These are phyloP conservation scores for Mollisiaceae sp. DNA, from an alignment of 2,329 filamentous ascomycete genomes.

Conservation along the genomic window DNA sequence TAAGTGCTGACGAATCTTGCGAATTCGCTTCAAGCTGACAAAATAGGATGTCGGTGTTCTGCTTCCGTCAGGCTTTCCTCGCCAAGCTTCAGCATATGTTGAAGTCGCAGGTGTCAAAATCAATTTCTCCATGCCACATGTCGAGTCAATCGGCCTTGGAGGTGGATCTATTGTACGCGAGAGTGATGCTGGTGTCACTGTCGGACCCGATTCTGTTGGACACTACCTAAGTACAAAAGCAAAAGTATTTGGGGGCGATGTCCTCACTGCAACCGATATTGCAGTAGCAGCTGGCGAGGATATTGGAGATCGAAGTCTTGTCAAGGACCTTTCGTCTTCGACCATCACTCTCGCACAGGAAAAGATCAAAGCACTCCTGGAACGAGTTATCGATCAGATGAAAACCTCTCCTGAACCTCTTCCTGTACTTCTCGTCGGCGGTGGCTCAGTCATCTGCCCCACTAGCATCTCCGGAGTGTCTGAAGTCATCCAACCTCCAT, in stretches of 20 bases:
- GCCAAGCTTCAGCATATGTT: slow-evolving; percentile 61
- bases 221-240: slow-evolving; percentile 54
- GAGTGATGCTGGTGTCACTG: slow-evolving; percentile 36
- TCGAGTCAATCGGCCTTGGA: slow-evolving; percentile 60
- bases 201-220: slow-evolving; percentile 62
- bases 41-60: slow-evolving; percentile 55
- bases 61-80: slow-evolving; percentile 61
- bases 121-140: slow-evolving; percentile 61
- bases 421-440: slow-evolving; percentile 61
- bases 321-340: slow-evolving; percentile 30
- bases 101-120: slow-evolving; percentile 61
- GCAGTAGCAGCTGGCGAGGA: slow-evolving; percentile 42
- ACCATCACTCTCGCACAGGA: slow-evolving; percentile 31
- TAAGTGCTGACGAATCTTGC: slow-evolving; percentile 3
- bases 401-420: slow-evolving; percentile 58
- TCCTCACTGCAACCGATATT: slow-evolving; percentile 59
- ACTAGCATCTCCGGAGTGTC: slow-evolving; percentile 52
- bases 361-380: slow-evolving; percentile 50
- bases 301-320: slow-evolving; percentile 25
- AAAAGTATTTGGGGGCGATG: slow-evolving; percentile 57
- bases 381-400: slow-evolving; percentile 58
- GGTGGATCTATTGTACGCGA: slow-evolving; percentile 54
- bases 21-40: neutral
- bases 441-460: slow-evolving; percentile 55
- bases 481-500: slow-evolving; percentile 54